Evolutionary conservation across 2,329 filamentous ascomycete genomes (phyloP).

Genomic region (Talaromyces rugulosus): DNA sequence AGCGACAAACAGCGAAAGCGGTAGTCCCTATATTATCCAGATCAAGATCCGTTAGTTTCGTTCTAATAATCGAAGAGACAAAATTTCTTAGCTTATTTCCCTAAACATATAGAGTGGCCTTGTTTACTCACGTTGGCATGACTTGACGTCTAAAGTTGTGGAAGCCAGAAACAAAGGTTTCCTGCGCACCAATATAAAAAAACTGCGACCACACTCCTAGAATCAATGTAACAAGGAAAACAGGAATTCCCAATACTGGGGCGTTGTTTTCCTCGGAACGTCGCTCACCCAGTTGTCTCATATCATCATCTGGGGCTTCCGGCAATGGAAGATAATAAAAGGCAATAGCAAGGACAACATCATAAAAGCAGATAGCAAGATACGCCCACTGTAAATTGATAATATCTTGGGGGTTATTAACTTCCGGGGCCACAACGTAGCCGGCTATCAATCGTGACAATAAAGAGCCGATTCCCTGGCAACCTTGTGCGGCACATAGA

Average conservation of each 20-base stretch:
- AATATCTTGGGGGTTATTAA: neutral
- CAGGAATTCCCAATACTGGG: slow-evolving; percentile 19
- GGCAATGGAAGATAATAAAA: slow-evolving; percentile 2
- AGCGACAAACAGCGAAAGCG: slow-evolving; percentile 55
- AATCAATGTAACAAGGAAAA: neutral
- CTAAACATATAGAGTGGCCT: neutral
- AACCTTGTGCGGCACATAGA: slow-evolving; percentile 45
- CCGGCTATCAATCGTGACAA: neutral
- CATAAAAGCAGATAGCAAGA: neutral
- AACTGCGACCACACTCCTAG: neutral
- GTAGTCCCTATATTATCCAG: slow-evolving; percentile 30
- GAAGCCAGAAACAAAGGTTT: slow-evolving; percentile 42
- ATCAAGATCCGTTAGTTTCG: neutral
- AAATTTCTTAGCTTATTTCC: neutral
- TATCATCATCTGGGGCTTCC: neutral
- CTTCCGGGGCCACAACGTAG: neutral
- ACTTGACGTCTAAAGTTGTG: neutral
- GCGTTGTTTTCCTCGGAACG: neutral
- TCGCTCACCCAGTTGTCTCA: neutral
- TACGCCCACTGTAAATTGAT: neutral
- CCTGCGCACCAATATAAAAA: slow-evolving; percentile 40
- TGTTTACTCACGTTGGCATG: neutral
- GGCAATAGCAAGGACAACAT: neutral
- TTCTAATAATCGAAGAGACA: neutral
- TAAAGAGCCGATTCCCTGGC: neutral